Conservation (phyloP, 2,329 filamentous ascomycete species). For the Emydomyces testavorans region DNA sequence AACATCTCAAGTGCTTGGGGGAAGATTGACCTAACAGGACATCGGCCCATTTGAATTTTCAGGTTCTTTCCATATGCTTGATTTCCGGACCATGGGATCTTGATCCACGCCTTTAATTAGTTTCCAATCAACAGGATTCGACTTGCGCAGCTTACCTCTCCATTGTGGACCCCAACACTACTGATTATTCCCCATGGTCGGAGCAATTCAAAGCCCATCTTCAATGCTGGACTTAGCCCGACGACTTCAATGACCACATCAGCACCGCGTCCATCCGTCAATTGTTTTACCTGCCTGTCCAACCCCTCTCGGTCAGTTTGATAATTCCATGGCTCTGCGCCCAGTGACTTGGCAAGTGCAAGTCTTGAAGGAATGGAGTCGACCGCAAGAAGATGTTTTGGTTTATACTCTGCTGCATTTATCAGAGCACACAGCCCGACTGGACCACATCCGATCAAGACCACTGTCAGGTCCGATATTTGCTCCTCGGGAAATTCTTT, state of each 20-base stretch:
- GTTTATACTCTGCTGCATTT: conserved; percentile 62
- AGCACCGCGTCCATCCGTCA: conserved; percentile 68
- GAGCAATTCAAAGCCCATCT: conserved; percentile 58
- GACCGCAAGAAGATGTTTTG: conserved; percentile 65
- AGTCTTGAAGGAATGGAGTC: conserved; percentile 67
- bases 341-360: conserved; percentile 58
- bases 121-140: neutral
- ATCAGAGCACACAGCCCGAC: conserved; percentile 76
- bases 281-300: conserved; percentile 56
- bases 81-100: conserved; percentile 56
- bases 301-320: conserved; percentile 53
- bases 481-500: conserved; percentile 47
- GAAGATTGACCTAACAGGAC: conserved; percentile 61
- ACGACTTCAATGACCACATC: conserved; percentile 77
- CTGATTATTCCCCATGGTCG: conserved; percentile 62
- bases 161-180: conserved; percentile 66
- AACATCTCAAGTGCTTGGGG: conserved; percentile 53
- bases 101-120: conserved; percentile 5
- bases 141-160: conserved; percentile 42
- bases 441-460: conserved; percentile 74
- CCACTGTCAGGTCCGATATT: conserved; percentile 56
- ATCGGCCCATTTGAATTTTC: conserved; percentile 62
- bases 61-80: conserved; percentile 60
- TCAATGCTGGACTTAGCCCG: conserved; percentile 55
- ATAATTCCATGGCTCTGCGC: conserved; percentile 77